Conservation (phyloP, 441 rosid genomes). For the Caryocar brasiliense region DNA sequence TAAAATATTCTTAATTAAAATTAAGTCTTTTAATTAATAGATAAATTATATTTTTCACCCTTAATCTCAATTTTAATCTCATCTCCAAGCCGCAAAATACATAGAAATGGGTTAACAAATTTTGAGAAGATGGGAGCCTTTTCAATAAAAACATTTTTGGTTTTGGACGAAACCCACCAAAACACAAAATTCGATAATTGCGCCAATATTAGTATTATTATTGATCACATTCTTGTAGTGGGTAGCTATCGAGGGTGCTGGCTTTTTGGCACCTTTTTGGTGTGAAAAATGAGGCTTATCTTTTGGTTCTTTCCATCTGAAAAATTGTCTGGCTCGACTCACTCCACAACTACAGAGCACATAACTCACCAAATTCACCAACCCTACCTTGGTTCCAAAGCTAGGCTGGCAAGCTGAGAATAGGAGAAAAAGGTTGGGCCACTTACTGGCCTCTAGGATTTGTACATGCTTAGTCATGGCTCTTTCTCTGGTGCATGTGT, state of each 20-base stretch:
- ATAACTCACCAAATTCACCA: conserved; percentile 5
- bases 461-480: background rate
- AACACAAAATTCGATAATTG: conserved; percentile 23
- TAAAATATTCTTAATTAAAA: no score
- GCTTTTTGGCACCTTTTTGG: conserved; percentile 2
- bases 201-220: conserved; percentile 4
- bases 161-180: conserved; percentile 5
- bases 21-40: no score
- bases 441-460: conserved; percentile 6
- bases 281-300: conserved; percentile 19
- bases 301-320: conserved; percentile 13
- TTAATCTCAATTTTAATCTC: conserved; percentile 4
- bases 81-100: no score
- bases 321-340: conserved; percentile 2
- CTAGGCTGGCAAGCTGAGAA: conserved; percentile 26
- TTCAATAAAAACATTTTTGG: background rate
- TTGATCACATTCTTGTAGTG: conserved; percentile 18
- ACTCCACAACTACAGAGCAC: background rate
- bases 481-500: conserved; percentile 1
- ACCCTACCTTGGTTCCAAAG: conserved; percentile 10
- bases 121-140: conserved; percentile 10
- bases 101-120: conserved; percentile 18
- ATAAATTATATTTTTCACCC: no score
- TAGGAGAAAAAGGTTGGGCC: conserved; percentile 13
- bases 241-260: conserved; percentile 14